phyloP scores from a whole-genome alignment of 768 basidiomycete genomes.

The Exidia glandulosa region DNA sequence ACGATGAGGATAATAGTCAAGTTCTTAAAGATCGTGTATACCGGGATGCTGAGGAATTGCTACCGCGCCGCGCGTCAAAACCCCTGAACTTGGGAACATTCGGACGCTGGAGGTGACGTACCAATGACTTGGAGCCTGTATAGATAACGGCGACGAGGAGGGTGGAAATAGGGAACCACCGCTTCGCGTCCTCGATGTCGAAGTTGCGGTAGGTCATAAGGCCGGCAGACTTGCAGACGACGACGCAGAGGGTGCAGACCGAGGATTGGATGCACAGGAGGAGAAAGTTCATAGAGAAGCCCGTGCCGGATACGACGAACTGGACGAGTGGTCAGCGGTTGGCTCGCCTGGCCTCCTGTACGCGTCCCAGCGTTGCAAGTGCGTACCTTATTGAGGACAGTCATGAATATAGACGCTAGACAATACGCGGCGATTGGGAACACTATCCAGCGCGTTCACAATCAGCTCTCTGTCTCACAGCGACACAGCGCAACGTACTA shows the following conservation, averaged over 20 bases:
- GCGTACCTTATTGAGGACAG: constrained; percentile 85
- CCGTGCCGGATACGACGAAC: constrained; percentile 88
- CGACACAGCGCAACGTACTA: neutral
- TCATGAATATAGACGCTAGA: constrained; percentile 90
- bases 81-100: neutral
- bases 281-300: constrained; percentile 97
- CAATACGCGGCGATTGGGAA: constrained; percentile 85
- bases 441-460: constrained; percentile 39
- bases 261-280: constrained; percentile 82
- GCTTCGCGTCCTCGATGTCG: constrained; percentile 70
- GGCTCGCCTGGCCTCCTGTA: neutral
- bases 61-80: constrained; percentile 19
- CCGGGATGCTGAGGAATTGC: constrained; percentile 96
- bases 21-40: constrained; percentile 99
- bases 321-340: constrained; percentile 19
- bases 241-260: constrained; percentile 77
- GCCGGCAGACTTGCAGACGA: constrained; percentile 57
- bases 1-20: constrained; percentile 98
- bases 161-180: constrained; percentile 92
- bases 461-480: neutral
- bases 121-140: constrained; percentile 93
- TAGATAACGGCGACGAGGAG: constrained; percentile 92
- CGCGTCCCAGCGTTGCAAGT: neutral
- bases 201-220: constrained; percentile 81
- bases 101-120: constrained; percentile 29